phyloP scores from a whole-genome alignment of 257 asterid species.

The Cynanchum wilfordii region DNA sequence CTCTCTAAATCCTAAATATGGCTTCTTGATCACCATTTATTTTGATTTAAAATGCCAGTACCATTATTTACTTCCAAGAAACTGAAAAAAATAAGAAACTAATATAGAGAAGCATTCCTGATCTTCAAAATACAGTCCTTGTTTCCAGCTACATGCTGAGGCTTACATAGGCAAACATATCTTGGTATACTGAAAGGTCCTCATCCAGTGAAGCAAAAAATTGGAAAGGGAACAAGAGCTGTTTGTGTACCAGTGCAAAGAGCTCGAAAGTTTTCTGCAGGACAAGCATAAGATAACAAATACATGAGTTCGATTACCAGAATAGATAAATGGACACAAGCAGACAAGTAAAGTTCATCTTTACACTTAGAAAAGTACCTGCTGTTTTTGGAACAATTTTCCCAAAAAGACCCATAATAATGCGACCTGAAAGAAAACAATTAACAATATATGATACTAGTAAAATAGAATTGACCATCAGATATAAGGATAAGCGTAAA shows the following conservation, averaged over 20 bases:
- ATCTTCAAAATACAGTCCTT: neutral
- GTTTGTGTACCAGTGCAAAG: slow-evolving; percentile 95
- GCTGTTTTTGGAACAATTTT: slow-evolving; percentile 75
- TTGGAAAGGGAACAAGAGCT: slow-evolving; percentile 39
- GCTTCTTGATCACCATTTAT: neutral
- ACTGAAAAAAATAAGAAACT: neutral
- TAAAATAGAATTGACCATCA: neutral
- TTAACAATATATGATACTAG: neutral
- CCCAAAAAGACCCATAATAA: slow-evolving; percentile 82
- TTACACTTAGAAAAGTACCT: slow-evolving; percentile 37
- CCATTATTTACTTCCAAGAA: neutral
- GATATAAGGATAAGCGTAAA: neutral
- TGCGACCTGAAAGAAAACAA: slow-evolving; percentile 51
- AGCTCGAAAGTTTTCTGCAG: slow-evolving; percentile 94
- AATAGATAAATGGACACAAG: slow-evolving; percentile 1
- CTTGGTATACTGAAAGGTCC: neutral
- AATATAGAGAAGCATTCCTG: neutral
- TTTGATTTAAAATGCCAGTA: neutral
- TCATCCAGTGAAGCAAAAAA: slow-evolving; percentile 15
- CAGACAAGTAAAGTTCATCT: slow-evolving; percentile 1
- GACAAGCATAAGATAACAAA: neutral
- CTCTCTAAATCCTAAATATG: neutral
- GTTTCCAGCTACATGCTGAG: neutral
- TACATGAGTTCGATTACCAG: neutral
- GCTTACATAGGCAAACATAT: slow-evolving; percentile 4